A percentile compares a stretch with the other conserved stretches of the same genome.
Conservation (phyloP, 192 early-diverging fungal species). For the Linnemannia elongata region DNA sequence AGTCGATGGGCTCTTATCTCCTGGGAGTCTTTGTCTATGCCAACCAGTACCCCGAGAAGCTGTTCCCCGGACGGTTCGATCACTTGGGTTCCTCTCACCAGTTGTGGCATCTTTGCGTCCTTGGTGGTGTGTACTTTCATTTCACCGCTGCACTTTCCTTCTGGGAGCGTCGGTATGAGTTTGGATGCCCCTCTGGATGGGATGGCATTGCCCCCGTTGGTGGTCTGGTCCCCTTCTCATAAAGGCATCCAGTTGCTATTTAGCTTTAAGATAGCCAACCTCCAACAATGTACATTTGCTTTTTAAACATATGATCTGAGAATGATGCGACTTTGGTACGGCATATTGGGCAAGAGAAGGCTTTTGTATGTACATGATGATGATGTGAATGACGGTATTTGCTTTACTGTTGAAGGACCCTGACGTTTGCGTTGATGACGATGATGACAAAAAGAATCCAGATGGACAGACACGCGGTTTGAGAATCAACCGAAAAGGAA, state of each 20-base stretch:
- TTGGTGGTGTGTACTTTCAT: conserved; percentile 71
- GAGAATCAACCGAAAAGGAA: no score
- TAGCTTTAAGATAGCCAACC: not conserved
- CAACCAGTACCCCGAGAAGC: conserved; percentile 69
- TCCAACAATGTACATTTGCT: no score
- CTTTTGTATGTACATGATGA: no score
- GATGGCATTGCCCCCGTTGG: conserved; percentile 44
- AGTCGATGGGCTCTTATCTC: conserved; percentile 64
- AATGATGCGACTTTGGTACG: no score
- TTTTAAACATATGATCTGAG: no score
- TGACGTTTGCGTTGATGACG: no score
- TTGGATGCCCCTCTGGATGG: conserved; percentile 63
- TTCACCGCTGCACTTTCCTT: conserved; percentile 67
- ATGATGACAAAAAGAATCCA: no score
- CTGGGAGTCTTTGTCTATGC: conserved; percentile 70
- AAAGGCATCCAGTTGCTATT: not conserved
- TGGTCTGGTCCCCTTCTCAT: conserved; percentile 18
- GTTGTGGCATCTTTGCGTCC: conserved; percentile 71
- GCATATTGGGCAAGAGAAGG: no score
- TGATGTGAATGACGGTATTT: no score
- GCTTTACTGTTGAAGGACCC: no score
- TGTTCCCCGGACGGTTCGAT: conserved; percentile 71
- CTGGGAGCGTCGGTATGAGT: conserved; percentile 65
- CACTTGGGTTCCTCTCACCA: conserved; percentile 68
- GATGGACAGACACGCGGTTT: no score